A percentile compares a stretch with the other conserved stretches of the same genome.
Conservation (phyloP, 2,329 filamentous ascomycete species). For the Aspergillus aculeatus region DNA sequence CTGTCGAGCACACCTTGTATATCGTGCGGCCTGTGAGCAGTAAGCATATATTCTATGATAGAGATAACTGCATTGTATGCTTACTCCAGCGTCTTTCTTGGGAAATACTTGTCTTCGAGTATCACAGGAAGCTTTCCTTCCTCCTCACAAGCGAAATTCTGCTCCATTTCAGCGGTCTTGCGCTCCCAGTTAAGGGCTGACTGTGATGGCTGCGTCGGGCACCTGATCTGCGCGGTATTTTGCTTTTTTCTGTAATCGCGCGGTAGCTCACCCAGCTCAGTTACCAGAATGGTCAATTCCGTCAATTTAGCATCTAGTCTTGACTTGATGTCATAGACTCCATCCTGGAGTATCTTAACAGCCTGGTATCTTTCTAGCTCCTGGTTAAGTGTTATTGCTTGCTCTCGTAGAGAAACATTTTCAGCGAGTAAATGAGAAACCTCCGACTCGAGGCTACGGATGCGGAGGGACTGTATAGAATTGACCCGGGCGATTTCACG, state of each 20-base stretch:
- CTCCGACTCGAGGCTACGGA: constrained; percentile 63
- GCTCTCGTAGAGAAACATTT: constrained; percentile 59
- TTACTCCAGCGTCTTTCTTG: constrained; percentile 56
- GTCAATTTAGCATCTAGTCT: constrained; percentile 57
- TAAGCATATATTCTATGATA: not conserved
- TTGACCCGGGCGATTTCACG: constrained; percentile 65
- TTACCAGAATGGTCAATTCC: constrained; percentile 55
- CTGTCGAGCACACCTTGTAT: constrained; percentile 30
- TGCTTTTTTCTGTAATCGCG: constrained; percentile 27
- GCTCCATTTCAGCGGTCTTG: constrained; percentile 17
- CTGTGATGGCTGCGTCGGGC: constrained; percentile 2
- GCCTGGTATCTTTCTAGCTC: constrained; percentile 51
- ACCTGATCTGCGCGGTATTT: constrained; percentile 15
- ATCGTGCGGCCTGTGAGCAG: constrained; percentile 35
- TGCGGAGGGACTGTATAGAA: constrained; percentile 63
- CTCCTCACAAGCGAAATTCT: constrained; percentile 22
- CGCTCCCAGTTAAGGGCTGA: constrained; percentile 15
- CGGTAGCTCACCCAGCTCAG: constrained; percentile 52
- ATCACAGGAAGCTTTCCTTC: constrained; percentile 56
- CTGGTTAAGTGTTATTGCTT: constrained; percentile 57
- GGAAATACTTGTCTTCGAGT: constrained; percentile 58
- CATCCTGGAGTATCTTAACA: constrained; percentile 45
- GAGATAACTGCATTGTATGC: constrained; percentile 18
- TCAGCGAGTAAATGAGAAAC: constrained; percentile 59
- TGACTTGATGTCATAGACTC: constrained; percentile 53